Evolutionary conservation across 805 yeast species (phyloP), one percentile per base, ranked within the genome.

Genomic region (Candida incommunis): DNA sequence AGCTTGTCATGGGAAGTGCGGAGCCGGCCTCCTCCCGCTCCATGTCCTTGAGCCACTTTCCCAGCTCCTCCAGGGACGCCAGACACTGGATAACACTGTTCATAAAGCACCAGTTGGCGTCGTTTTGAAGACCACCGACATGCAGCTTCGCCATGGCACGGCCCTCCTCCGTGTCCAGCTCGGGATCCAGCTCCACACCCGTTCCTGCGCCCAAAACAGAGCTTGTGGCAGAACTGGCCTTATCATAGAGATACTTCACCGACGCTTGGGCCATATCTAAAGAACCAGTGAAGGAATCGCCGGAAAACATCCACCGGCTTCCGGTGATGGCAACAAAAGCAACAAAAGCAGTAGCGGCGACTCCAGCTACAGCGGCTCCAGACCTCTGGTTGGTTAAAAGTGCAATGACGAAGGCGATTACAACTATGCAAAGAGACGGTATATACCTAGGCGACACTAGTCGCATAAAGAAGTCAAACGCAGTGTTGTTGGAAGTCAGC

Each of bases 21-120:
- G 43, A 43, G n/a, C 43, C 46, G 23, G 44, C 44, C 16, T 51
- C 45, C 22, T 43, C 42, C 26, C 46, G 24, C 69, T 59, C 43
- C 64, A 70, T 5, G 23, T 66, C 62, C 35, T 75, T 73, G 41
- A 83, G 66, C 54, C 80, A 83, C 20, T 67, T 66, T 18, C 69
- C 52, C 29, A 86, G 64, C 27, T 78, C 74, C 22, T 71, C 69
- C 0, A 92, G 80, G 0, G 90, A 80, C 0, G 95, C 87, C 46
- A 87, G 63, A 16, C 83, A 74, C 60, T 88, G 96, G 23, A 88
- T 61, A 1, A 88, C 96, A 22, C 87, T 77, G 63, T 88, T 88
- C 94, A 87, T 86, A 55, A 88, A 88, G 61, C 96, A 88, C 0
- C 96, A 86, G 58, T 88, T 88, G 13, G 96, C 96, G 51, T 85